A percentile compares a stretch with the other conserved stretches of the same genome.
Conservation (phyloP, 2,329 filamentous ascomycete genomes). For the Apiospora arundinis region DNA sequence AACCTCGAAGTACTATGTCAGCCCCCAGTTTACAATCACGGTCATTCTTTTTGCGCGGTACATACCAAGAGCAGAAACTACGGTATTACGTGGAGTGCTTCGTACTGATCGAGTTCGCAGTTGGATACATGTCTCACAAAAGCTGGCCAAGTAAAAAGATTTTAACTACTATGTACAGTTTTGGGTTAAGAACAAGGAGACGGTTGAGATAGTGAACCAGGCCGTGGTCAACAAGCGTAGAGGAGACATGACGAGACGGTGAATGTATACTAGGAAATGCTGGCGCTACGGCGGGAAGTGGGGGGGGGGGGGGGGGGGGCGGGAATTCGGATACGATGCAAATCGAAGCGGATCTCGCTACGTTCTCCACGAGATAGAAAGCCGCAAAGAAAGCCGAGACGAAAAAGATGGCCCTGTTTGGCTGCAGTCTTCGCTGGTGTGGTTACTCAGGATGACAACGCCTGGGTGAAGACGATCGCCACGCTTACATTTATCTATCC, state of each 20-base stretch:
- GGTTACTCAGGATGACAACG: neutral
- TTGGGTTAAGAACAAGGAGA: neutral
- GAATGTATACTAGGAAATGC: neutral
- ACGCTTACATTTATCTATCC: neutral
- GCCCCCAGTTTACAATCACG: too few species aligned
- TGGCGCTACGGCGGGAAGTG: neutral
- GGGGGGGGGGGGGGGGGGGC: neutral
- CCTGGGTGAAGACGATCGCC: neutral
- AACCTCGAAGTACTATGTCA: too few species aligned
- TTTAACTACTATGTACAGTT: too few species aligned
- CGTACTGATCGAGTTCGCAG: too few species aligned
- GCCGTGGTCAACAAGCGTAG: neutral
- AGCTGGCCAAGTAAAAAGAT: too few species aligned
- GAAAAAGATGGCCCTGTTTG: neutral
- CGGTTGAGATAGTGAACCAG: neutral
- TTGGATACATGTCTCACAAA: too few species aligned
- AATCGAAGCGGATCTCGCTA: neutral
- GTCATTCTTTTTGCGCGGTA: too few species aligned
- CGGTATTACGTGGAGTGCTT: too few species aligned
- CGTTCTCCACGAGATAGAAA: neutral
- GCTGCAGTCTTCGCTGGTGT: conserved; percentile 4
- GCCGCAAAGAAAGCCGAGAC: neutral
- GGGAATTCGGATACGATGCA: neutral
- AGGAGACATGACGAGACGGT: neutral
- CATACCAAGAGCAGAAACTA: too few species aligned